Conservation (phyloP, 352 stramenopile genomes). For the Pythium myriotylum region DNA sequence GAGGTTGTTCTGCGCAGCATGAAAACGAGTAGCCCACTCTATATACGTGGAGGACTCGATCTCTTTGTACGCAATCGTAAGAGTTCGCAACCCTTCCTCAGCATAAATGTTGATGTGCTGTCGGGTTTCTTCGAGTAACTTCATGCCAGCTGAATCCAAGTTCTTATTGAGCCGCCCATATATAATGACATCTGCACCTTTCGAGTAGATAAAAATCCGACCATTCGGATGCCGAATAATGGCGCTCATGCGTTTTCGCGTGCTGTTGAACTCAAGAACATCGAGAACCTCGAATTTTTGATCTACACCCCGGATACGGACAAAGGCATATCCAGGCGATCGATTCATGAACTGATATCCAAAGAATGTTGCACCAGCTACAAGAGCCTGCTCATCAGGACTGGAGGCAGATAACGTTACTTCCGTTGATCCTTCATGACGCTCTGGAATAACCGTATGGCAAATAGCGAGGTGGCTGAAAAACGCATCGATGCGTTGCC, state of each 20-base stretch:
- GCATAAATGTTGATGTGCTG: slow-evolving; percentile 82
- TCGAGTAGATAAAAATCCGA: slow-evolving; percentile 67
- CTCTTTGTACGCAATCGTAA: slow-evolving; percentile 82
- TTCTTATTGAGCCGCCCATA: slow-evolving; percentile 47
- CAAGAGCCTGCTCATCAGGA: slow-evolving; percentile 89
- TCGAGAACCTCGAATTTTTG: slow-evolving; percentile 83
- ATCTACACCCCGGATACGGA: slow-evolving; percentile 46
- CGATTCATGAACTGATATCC: slow-evolving; percentile 80
- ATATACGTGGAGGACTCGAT: slow-evolving; percentile 52
- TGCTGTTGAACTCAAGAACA: slow-evolving; percentile 92
- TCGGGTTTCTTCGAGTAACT: slow-evolving; percentile 31
- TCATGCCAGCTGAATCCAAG: slow-evolving; percentile 18
- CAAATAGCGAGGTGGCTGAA: slow-evolving; percentile 88
- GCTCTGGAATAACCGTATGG: slow-evolving; percentile 98
- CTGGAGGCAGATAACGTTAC: slow-evolving; percentile 75
- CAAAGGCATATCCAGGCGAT: slow-evolving; percentile 48
- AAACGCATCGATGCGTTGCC: slow-evolving; percentile 73
- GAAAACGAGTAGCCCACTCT: slow-evolving; percentile 62
- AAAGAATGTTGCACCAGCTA: slow-evolving; percentile 71
- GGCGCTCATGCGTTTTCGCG: slow-evolving; percentile 93
- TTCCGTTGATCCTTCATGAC: slow-evolving; percentile 66
- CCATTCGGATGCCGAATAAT: slow-evolving; percentile 78
- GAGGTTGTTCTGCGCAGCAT: slow-evolving; percentile 70
- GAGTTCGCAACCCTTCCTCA: slow-evolving; percentile 85
- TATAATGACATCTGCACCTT: slow-evolving; percentile 76